Percentiles rank a stretch among this genome's conserved stretches.
Evolutionary conservation across 2,329 filamentous ascomycete species (phyloP).

Genomic region (Aureobasidium uvarum): DNA sequence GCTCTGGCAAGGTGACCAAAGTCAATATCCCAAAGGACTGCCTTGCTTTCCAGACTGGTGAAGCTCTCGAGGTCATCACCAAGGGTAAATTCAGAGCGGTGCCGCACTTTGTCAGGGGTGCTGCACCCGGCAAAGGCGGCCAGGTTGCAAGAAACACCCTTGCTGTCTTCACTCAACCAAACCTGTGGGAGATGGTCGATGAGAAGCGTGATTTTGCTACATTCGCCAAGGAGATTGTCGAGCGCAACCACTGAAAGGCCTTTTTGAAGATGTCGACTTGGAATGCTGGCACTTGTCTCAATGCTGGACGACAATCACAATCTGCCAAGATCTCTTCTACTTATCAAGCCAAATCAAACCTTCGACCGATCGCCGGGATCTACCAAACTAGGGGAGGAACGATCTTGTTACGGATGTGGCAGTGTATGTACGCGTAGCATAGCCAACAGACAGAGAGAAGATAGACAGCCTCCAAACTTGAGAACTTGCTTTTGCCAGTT

Average conservation of each 20-base stretch:
- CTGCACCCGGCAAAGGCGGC: slow-evolving; percentile 53
- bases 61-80: slow-evolving; percentile 87
- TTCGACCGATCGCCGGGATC: not conserved
- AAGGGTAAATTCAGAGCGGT: slow-evolving; percentile 89
- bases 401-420: not conserved
- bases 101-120: slow-evolving; percentile 88
- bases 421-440: not conserved
- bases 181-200: slow-evolving; percentile 77
- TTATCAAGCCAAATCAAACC: not conserved
- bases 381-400: not conserved
- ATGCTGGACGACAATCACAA: not conserved
- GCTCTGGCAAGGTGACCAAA: slow-evolving; percentile 78
- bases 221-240: slow-evolving; percentile 61
- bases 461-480: not conserved
- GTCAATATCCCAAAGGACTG: slow-evolving; percentile 88
- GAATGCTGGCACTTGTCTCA: not conserved
- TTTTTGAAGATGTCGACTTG: not conserved
- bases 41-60: slow-evolving; percentile 93
- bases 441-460: not conserved
- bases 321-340: not conserved
- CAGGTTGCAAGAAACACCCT: slow-evolving; percentile 69
- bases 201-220: slow-evolving; percentile 69
- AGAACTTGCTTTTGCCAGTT: not conserved
- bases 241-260: slow-evolving; percentile 44
- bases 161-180: slow-evolving; percentile 95